These are phyloP conservation scores for Macroventuria anomochaeta DNA, from an alignment of 2,329 filamentous ascomycete genomes.

Conservation along the genomic window DNA sequence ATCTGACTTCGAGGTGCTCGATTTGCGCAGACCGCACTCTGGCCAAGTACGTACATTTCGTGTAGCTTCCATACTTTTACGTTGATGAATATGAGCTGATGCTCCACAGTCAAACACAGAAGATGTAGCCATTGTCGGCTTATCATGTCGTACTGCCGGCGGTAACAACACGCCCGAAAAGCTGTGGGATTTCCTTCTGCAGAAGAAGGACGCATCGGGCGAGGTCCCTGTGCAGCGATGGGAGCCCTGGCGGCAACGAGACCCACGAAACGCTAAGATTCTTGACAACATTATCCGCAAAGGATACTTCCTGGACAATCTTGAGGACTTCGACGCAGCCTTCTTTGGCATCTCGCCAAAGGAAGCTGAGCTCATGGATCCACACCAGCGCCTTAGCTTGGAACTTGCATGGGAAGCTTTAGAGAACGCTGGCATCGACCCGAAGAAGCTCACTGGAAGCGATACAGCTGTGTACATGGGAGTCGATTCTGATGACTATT, in stretches of 20 bases:
- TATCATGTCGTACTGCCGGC: conserved; percentile 44
- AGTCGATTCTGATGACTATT: conserved; percentile 29
- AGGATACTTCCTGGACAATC: conserved; percentile 43
- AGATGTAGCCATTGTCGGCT: conserved; percentile 45
- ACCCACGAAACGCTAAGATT: conserved; percentile 35
- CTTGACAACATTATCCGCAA: conserved; percentile 32
- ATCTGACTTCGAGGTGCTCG: conserved; percentile 5
- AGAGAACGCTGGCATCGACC: conserved; percentile 33
- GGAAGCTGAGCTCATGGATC: conserved; percentile 39
- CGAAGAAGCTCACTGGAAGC: conserved; percentile 23
- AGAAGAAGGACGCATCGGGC: conserved; percentile 37
- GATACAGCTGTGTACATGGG: conserved; percentile 38
- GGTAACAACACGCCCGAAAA: conserved; percentile 39
- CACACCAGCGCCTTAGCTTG: conserved; percentile 33
- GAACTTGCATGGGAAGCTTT: conserved; percentile 39
- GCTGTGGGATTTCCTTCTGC: conserved; percentile 44
- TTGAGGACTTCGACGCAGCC: conserved; percentile 34
- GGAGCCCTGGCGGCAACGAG: conserved; percentile 39
- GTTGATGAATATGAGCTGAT: not conserved
- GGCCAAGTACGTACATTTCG: not conserved
- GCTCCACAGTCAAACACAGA: not conserved
- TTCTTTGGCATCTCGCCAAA: conserved; percentile 42
- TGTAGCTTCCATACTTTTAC: too few relatives aligned
- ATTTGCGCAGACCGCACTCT: not conserved
- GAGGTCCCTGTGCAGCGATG: conserved; percentile 42